Evolutionary conservation across 2,329 filamentous ascomycete genomes (phyloP), one percentile per base, ranked within the genome.

Genomic region (Biscogniauxia mediterranea): DNA sequence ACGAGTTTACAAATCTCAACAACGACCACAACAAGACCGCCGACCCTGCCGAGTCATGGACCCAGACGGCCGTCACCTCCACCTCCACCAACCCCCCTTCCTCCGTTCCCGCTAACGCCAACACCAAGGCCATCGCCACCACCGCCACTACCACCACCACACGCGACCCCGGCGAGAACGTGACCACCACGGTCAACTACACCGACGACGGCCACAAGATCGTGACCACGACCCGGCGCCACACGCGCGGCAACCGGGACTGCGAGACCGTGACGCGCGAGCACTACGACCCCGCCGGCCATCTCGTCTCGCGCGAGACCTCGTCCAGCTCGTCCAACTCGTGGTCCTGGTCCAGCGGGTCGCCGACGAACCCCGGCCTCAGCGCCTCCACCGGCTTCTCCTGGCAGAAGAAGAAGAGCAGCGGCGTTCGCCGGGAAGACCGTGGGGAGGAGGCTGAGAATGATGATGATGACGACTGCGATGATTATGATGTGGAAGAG

Each of bases 151-250:
- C 15, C 21, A 38, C 46, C 32, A 54, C 15, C n/a, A n/a, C n/a
- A n/a, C n/a, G n/a, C n/a, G 32, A 38, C 51, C 28, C 55, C 26
- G 25, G 38, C 13, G 20, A 8, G 32, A 32, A 50, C 32, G 56
- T 52, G 38, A 60, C 19, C 54, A 65, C 23, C 32, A 52, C 66
- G 19, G 64, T 60, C 9, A 57, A 57, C 8, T 55, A 64, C 25
- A 66, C 60, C 6, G 55, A 64, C 2, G 69, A 69, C 54, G 72
- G 71, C 2, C 70, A 67, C 42, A 72, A 63, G 59, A 61, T 60
- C 2, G 51, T 69, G 7, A 64, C 58, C 21, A 68, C 63, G 5
- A 59, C 63, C 4, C 58, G 62, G 59, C 65, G 56, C 3, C 53
- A 26, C 20, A 61, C 49, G 17, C n/a, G 20, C 2, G 56, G 63